phyloP scores from a whole-genome alignment of 495 filamentous ascomycete genomes.

The Cryomyces antarcticus region DNA sequence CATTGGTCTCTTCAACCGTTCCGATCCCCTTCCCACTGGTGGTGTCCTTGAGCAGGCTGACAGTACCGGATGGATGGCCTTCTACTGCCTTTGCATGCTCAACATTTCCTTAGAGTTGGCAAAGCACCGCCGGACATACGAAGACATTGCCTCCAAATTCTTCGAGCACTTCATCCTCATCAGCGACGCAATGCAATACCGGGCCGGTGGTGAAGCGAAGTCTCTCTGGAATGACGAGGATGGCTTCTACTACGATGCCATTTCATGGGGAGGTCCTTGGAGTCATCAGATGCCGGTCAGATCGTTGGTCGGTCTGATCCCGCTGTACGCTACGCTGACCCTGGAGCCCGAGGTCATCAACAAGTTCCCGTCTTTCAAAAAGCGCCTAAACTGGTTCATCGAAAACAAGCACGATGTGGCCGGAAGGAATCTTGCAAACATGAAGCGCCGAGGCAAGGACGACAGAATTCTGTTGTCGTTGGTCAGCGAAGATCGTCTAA shows the following conservation, averaged over 20 bases:
- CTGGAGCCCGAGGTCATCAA: conserved; percentile 86
- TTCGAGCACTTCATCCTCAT: conserved; percentile 98
- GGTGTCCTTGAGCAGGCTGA: conserved; percentile 89
- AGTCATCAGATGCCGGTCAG: conserved; percentile 78
- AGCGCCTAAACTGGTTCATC: conserved; percentile 79
- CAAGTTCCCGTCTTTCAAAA: conserved; percentile 84
- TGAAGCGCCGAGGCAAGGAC: conserved; percentile 71
- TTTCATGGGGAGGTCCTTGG: conserved; percentile 84
- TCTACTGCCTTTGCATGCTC: conserved; percentile 86
- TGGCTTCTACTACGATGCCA: conserved; percentile 94
- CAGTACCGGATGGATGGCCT: conserved; percentile 97
- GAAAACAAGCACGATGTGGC: conserved; percentile 67
- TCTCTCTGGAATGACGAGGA: conserved; percentile 92
- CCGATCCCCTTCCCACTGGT: conserved; percentile 82
- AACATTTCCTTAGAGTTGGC: conserved; percentile 89
- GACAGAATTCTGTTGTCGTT: conserved; percentile 69
- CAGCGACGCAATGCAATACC: conserved; percentile 92
- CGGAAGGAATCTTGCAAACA: conserved; percentile 80
- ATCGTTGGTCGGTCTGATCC: conserved; percentile 83
- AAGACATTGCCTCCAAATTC: conserved; percentile 96
- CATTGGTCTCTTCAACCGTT: conserved; percentile 95
- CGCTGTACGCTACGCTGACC: conserved; percentile 76
- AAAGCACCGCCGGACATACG: conserved; percentile 88
- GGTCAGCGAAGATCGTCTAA: conserved; percentile 71
- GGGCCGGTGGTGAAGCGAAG: conserved; percentile 52